A percentile compares a stretch with the other conserved stretches of the same genome.
Conservation (phyloP, 345 rosid species). For the Eucalyptus polybractea region DNA sequence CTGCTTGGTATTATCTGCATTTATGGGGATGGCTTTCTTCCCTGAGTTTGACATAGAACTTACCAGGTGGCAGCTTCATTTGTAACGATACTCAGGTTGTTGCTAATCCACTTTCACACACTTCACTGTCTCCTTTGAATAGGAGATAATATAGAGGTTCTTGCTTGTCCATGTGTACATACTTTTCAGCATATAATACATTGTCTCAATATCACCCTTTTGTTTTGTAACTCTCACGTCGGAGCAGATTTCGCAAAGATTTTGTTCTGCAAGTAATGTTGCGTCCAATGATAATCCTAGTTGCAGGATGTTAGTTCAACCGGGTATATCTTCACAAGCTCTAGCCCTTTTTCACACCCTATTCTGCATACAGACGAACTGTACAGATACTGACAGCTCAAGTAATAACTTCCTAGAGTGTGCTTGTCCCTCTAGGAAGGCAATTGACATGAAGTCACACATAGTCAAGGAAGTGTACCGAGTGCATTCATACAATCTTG, state of each 20-base stretch:
- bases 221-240: neutral
- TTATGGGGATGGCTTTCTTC: neutral
- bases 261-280: neutral
- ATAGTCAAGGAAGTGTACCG: neutral
- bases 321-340: neutral
- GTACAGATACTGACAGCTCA: neutral
- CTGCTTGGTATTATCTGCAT: neutral
- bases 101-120: neutral
- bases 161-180: neutral
- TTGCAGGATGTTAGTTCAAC: neutral
- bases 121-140: neutral
- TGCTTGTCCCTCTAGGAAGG: neutral
- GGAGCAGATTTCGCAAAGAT: neutral
- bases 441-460: neutral
- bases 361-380: neutral
- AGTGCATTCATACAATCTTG: neutral
- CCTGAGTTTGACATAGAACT: neutral
- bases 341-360: neutral
- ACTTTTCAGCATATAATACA: neutral
- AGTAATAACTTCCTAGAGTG: neutral
- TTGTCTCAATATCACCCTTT: neutral
- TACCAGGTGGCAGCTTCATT: neutral
- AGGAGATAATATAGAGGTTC: neutral
- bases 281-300: neutral
- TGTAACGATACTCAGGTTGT: neutral